Conservation (phyloP, 441 rosid genomes). For the Iberis amara region DNA sequence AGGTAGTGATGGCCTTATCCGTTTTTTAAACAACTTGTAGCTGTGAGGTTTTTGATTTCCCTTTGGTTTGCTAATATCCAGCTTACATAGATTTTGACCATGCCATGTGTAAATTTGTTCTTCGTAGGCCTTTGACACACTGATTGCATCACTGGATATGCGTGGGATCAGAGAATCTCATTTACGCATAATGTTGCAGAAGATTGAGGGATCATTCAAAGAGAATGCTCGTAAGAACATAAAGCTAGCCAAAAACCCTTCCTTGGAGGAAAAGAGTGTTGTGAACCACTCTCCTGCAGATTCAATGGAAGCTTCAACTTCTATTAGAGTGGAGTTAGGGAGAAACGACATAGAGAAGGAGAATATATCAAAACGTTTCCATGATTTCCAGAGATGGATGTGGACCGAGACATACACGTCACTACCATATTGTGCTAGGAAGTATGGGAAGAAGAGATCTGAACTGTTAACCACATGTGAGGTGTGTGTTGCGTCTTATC, state of each 20-base stretch:
- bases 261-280: constrained; percentile 33
- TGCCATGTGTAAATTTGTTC: constrained; percentile 16
- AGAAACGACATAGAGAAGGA: constrained; percentile 58
- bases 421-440: constrained; percentile 48
- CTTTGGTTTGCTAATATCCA: neutral
- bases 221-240: constrained; percentile 44
- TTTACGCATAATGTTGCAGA: constrained; percentile 78
- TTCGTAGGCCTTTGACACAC: constrained; percentile 71
- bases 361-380: constrained; percentile 62
- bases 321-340: constrained; percentile 74
- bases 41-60: neutral
- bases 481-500: constrained; percentile 49
- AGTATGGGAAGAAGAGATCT: constrained; percentile 60
- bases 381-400: constrained; percentile 78
- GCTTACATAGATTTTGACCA: constrained; percentile 11
- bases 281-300: constrained; percentile 35
- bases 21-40: neutral
- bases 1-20: constrained; percentile 43
- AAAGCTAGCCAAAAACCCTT: constrained; percentile 27
- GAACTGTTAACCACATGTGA: constrained; percentile 61
- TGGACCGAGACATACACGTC: constrained; percentile 67
- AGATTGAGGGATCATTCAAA: constrained; percentile 79
- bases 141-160: constrained; percentile 69
- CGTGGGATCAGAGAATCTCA: constrained; percentile 96
- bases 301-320: constrained; percentile 44